Evolutionary conservation across 495 filamentous ascomycete genomes (phyloP).

Genomic region (Annulohypoxylon nitens): DNA sequence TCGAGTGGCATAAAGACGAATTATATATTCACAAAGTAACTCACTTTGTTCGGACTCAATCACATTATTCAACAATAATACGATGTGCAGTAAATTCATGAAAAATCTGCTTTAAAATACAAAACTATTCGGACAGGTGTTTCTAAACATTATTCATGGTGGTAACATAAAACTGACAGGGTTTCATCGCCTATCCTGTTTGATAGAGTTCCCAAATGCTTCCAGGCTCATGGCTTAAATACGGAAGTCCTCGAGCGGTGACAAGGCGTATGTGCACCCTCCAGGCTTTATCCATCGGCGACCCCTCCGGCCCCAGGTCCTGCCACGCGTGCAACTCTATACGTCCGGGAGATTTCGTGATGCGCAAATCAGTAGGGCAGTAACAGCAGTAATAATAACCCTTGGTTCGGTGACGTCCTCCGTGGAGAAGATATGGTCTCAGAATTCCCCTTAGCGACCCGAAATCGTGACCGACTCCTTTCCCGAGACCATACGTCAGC

Average conservation of each 20-base stretch:
- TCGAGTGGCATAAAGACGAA: background rate
- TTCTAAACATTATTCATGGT: too few relatives aligned
- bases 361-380: slow-evolving; percentile 26
- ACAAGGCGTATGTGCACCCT: background rate
- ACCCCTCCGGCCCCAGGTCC: slow-evolving; percentile 33
- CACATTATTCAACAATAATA: background rate
- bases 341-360: background rate
- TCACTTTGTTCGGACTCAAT: background rate
- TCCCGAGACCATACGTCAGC: background rate
- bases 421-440: background rate
- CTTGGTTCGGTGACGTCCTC: background rate
- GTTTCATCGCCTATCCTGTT: background rate
- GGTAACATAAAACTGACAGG: background rate
- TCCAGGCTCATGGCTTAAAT: background rate
- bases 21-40: background rate
- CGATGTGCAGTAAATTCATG: background rate
- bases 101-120: background rate
- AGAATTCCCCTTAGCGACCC: background rate
- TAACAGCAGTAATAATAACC: background rate
- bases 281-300: slow-evolving; percentile 22
- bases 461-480: background rate
- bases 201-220: background rate
- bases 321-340: slow-evolving; percentile 14
- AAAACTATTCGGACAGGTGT: background rate
- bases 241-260: background rate